Evolutionary conservation across 2,329 filamentous ascomycete genomes (phyloP).

Genomic region (Nectriaceae sp.): DNA sequence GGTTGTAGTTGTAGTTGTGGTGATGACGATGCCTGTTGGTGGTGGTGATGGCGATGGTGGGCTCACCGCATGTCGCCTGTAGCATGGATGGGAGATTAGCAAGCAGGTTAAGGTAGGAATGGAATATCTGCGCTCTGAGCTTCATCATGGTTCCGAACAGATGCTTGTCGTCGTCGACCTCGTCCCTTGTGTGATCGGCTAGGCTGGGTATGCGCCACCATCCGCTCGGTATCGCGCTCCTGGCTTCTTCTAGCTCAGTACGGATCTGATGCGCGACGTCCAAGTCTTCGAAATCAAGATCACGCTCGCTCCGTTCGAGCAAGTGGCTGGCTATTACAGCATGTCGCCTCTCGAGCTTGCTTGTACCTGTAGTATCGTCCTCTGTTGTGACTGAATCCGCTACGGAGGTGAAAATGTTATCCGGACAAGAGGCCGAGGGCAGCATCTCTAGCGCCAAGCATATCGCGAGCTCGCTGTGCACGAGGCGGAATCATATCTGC

Average conservation of each 20-base stretch:
- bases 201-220: not conserved
- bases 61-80: not conserved
- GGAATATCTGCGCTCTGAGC: not conserved
- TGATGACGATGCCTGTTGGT: no score
- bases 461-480: not conserved
- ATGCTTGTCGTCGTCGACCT: not conserved
- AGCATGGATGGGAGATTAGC: not conserved
- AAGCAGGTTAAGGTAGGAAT: not conserved
- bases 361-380: not conserved
- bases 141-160: not conserved
- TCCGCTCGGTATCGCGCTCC: not conserved
- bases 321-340: not conserved
- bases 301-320: not conserved
- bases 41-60: no score
- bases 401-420: not conserved
- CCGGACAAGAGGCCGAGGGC: not conserved
- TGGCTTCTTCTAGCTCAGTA: not conserved
- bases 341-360: not conserved
- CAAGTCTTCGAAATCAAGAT: not conserved
- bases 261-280: not conserved
- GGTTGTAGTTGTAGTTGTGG: not conserved
- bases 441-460: not conserved
- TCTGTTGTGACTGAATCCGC: not conserved
- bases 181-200: not conserved
- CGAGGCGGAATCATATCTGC: not conserved